A percentile compares a stretch with the other conserved stretches of the same genome.
Conservation (phyloP, 1,139 yeast genomes). For the Chernovozyma aurita region DNA sequence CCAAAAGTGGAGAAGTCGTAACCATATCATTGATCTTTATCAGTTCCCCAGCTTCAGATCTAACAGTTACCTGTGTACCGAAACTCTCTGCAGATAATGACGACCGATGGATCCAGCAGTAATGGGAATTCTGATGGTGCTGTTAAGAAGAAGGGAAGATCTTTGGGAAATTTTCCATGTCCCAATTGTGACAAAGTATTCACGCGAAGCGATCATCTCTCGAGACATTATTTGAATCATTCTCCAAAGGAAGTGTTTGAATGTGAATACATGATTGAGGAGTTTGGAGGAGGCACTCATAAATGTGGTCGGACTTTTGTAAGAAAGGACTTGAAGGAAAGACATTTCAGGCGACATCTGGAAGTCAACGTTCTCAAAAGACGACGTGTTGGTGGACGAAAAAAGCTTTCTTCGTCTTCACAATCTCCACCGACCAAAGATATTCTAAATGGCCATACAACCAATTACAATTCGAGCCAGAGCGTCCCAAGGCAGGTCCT, state of each 20-base stretch:
- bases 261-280: slow-evolving; percentile 28
- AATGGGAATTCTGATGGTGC: not conserved
- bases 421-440: too few relatives aligned
- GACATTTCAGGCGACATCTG: slow-evolving; percentile 34
- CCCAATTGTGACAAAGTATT: slow-evolving; percentile 37
- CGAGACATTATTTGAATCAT: slow-evolving; percentile 41
- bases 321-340: slow-evolving; percentile 34
- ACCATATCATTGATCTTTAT: too few relatives aligned
- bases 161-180: slow-evolving; percentile 7
- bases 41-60: too few relatives aligned
- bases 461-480: too few relatives aligned
- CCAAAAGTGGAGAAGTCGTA: too few relatives aligned
- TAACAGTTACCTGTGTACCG: too few relatives aligned
- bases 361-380: slow-evolving; percentile 4
- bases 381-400: not conserved
- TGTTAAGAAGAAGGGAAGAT: slow-evolving; percentile 3
- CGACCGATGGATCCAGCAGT: too few relatives aligned
- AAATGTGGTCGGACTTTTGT: slow-evolving; percentile 39
- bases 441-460: too few relatives aligned
- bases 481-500: too few relatives aligned
- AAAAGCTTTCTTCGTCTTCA: too few relatives aligned
- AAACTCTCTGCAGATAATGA: too few relatives aligned
- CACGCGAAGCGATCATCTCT: slow-evolving; percentile 38
- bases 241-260: slow-evolving; percentile 30
- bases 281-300: slow-evolving; percentile 17